Percentiles rank a stretch among this genome's conserved stretches.
These are phyloP conservation scores for Apiotrichum gamsii DNA, from an alignment of 1,284 basidiomycete species.

Conservation along the genomic window DNA sequence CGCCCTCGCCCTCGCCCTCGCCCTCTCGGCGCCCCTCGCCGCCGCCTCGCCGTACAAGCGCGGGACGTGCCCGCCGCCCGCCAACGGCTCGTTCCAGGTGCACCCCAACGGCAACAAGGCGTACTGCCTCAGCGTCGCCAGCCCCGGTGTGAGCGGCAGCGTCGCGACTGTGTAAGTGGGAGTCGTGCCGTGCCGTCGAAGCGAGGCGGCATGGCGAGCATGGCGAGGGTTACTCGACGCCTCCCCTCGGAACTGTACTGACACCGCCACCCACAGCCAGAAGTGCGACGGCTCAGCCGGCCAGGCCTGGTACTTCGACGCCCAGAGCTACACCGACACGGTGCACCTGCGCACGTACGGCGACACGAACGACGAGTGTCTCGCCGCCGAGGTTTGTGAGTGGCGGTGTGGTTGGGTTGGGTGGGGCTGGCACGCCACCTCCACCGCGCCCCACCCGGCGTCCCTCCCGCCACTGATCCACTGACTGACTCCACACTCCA, in stretches of 20 bases:
- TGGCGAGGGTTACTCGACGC: too few relatives aligned
- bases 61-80: too few relatives aligned
- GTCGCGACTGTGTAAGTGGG: background rate
- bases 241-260: background rate
- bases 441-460: too few relatives aligned
- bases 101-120: slow-evolving; percentile 4
- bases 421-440: too few relatives aligned
- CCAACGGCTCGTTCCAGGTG: slow-evolving; percentile 3
- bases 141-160: background rate
- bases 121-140: slow-evolving; percentile 6
- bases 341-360: slow-evolving; percentile 3
- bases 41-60: background rate
- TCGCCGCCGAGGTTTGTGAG: slow-evolving; percentile 8
- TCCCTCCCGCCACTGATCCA: too few relatives aligned
- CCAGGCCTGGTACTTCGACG: slow-evolving; percentile 4
- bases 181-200: too few relatives aligned
- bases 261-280: background rate
- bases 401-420: too few relatives aligned
- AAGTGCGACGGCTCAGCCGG: slow-evolving; percentile 2
- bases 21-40: background rate
- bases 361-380: background rate
- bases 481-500: too few relatives aligned
- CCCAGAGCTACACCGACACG: background rate
- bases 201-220: too few relatives aligned
- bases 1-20: background rate